Evolutionary conservation across 805 yeast species (phyloP).

Genomic region (Lipomyces japonicus): DNA sequence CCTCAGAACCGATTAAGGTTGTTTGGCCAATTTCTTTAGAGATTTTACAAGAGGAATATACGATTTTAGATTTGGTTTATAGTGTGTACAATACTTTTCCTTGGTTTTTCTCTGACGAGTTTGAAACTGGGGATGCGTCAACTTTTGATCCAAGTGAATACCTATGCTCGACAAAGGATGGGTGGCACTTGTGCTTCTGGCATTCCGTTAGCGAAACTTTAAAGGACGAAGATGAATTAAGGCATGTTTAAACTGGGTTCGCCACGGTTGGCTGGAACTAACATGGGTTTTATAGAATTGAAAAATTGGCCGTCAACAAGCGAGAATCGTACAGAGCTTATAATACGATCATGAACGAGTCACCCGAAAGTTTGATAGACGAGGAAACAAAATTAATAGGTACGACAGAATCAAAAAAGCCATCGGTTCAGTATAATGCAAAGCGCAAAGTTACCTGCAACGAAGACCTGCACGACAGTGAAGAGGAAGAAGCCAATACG

Average conservation of each 20-base stretch:
- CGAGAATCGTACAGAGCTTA: too few species aligned
- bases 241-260: neutral
- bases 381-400: too few species aligned
- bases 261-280: neutral
- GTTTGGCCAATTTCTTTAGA: constrained; percentile 7
- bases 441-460: too few species aligned
- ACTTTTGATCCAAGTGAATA: constrained; percentile 4
- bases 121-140: neutral
- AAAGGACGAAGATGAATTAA: constrained; percentile 8
- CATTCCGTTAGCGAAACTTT: constrained; percentile 2
- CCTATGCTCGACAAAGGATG: constrained; percentile 10
- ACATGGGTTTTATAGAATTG: too few species aligned
- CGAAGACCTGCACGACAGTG: too few species aligned
- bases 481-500: too few species aligned
- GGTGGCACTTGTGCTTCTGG: constrained; percentile 12
- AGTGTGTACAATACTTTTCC: constrained; percentile 11
- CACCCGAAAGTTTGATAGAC: too few species aligned
- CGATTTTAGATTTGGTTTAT: constrained; percentile 9
- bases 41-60: neutral
- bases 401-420: too few species aligned
- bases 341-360: too few species aligned
- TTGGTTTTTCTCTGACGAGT: constrained; percentile 4
- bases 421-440: too few species aligned
- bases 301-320: too few species aligned
- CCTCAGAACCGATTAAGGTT: constrained; percentile 1